phyloP scores from a whole-genome alignment of 2,329 filamentous ascomycete species.

The Phyllosticta paracitricarpa region DNA sequence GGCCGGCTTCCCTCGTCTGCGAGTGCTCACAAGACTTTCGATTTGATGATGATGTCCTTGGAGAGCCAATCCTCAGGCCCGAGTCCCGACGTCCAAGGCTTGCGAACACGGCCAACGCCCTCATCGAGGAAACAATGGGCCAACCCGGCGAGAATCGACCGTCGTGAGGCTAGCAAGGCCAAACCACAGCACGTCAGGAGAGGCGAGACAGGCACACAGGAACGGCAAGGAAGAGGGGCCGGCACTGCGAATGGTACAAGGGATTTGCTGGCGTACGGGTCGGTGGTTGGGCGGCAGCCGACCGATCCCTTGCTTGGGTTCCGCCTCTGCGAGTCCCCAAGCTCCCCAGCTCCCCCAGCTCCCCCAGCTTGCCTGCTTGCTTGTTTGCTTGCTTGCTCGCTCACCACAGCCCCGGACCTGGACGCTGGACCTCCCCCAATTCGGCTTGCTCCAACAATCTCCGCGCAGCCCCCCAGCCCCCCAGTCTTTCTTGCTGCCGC shows the following conservation, averaged over 20 bases:
- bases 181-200: not conserved
- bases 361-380: not conserved
- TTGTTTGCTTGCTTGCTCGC: not conserved
- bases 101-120: not conserved
- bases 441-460: not conserved
- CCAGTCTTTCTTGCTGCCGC: not conserved
- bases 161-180: not conserved
- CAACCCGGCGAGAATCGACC: not conserved
- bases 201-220: not conserved
- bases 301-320: not conserved
- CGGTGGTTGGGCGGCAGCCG: not conserved
- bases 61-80: not conserved
- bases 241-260: not conserved
- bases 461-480: not conserved
- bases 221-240: not conserved
- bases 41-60: not conserved
- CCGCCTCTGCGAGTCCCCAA: not conserved
- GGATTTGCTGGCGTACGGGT: not conserved
- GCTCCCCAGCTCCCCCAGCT: not conserved
- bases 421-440: not conserved
- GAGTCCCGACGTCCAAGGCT: not conserved
- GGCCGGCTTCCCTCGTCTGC: not conserved
- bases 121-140: not conserved
- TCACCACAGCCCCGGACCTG: not conserved
- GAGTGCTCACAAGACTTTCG: not conserved